Evolutionary conservation across 129 eudicot genomes (phyloP), one percentile per base, ranked within the genome.

Genomic region (Chrysanthemum lavandulifolium): DNA sequence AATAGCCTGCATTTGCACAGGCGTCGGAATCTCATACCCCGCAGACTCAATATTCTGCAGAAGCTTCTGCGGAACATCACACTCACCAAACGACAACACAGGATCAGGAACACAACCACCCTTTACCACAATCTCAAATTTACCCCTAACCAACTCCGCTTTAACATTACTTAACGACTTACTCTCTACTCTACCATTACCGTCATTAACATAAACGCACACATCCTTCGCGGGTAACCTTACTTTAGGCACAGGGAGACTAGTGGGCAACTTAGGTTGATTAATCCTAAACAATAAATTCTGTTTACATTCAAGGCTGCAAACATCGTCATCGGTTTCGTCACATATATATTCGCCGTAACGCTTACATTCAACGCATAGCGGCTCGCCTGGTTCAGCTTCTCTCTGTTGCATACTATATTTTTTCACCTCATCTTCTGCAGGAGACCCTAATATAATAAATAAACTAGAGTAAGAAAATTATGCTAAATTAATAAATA

Each of bases 261-360:
- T 58, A 58, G 68, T 74, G 21, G 85, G 81, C 48, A 76, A 21
- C 62, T 67, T 75, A 13, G 84, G 85, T 65, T 84, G 85, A 55
- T 82, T 76, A 49, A 86, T 11, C 74, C 80, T 83, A 8, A 63
- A 70, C 18, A 95, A 82, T 27, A 88, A 74, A 23, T 80, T 86
- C 21, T 67, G 74, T 65, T 95, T 95, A 70, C 99, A 95, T 85
- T 88, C 97, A 60, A 95, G 82, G 72, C 99, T 90, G 85, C 99
- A 95, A 49, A 91, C 52, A 82, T 95, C 99, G 80, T 95, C 97
- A 83, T 95, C 99, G 10, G 99, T 95, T 65, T 88, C 96, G 57
- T 95, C 92, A 68, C 99, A 95, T 77, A 95, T 91, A 68, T 91
- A 95, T 81, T 95, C 99, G n/a, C 99, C 99, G 71, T 84, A 90